phyloP scores from a whole-genome alignment of 2,329 filamentous ascomycete genomes.

The Chrysoporthe puriensis region DNA sequence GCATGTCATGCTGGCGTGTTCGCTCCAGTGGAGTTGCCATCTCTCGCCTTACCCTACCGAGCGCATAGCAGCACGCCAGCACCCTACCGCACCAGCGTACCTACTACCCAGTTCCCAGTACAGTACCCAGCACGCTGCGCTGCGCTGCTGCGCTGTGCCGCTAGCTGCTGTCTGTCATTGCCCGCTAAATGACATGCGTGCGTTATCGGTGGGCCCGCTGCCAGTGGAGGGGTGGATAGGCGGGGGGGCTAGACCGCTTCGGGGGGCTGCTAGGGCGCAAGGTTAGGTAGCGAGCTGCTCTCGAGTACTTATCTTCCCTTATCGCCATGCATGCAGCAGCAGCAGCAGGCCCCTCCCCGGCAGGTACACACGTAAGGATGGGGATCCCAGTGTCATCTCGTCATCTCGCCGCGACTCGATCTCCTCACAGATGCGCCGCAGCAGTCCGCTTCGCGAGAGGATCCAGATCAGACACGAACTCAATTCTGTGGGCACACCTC shows the following conservation, averaged over 20 bases:
- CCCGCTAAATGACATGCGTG: conserved; percentile 6
- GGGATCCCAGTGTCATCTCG: background rate
- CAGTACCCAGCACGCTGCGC: background rate
- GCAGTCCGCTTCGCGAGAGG: no score
- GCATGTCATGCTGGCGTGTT: background rate
- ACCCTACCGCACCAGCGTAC: background rate
- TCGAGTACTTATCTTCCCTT: background rate
- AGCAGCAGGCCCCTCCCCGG: background rate
- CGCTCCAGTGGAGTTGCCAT: background rate
- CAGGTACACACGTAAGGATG: background rate
- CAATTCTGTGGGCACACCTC: background rate
- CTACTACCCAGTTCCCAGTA: background rate
- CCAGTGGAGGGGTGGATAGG: no score
- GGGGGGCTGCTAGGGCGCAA: background rate
- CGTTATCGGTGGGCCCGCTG: conserved; percentile 16
- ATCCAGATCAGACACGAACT: background rate
- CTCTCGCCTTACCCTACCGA: background rate
- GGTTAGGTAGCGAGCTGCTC: background rate
- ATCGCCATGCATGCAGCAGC: background rate
- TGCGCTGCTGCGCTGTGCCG: background rate
- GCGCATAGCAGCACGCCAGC: background rate
- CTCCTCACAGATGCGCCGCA: no score
- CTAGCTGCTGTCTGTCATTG: no score
- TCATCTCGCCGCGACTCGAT: background rate
- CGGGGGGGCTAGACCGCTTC: background rate